phyloP scores from a whole-genome alignment of 805 yeast species.

The Candida vaughaniae region DNA sequence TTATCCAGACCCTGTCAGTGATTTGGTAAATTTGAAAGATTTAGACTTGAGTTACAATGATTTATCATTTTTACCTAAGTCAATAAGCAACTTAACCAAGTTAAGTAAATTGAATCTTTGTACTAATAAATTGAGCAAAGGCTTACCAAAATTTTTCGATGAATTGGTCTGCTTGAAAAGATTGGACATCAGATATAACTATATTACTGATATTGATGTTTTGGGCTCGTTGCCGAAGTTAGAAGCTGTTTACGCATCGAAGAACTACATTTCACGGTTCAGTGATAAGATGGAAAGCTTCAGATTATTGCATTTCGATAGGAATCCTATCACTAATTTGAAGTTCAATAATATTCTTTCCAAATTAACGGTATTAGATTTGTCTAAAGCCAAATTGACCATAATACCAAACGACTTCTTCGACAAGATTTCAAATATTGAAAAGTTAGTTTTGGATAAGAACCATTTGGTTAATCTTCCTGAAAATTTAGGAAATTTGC shows the following conservation, averaged over 20 bases:
- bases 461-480: conserved; percentile 83
- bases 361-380: conserved; percentile 66
- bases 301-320: conserved; percentile 68
- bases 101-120: conserved; percentile 71
- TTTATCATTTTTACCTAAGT: conserved; percentile 57
- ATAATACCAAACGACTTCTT: conserved; percentile 67
- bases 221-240: conserved; percentile 58
- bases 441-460: conserved; percentile 71
- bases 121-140: conserved; percentile 61
- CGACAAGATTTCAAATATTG: conserved; percentile 60
- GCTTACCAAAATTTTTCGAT: conserved; percentile 53
- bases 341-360: conserved; percentile 52
- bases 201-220: conserved; percentile 51
- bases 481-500: conserved; percentile 57
- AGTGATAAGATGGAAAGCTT: conserved; percentile 61
- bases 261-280: conserved; percentile 72
- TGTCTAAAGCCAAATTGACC: conserved; percentile 81
- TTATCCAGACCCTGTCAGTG: conserved; percentile 66
- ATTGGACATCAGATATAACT: conserved; percentile 76
- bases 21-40: conserved; percentile 56
- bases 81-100: conserved; percentile 56
- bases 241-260: conserved; percentile 71
- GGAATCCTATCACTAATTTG: conserved; percentile 80
- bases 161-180: conserved; percentile 59
- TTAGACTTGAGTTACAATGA: conserved; percentile 83